These are phyloP conservation scores for Rubroboletus pulcherrimus DNA, from an alignment of 768 basidiomycete species.

Conservation along the genomic window DNA sequence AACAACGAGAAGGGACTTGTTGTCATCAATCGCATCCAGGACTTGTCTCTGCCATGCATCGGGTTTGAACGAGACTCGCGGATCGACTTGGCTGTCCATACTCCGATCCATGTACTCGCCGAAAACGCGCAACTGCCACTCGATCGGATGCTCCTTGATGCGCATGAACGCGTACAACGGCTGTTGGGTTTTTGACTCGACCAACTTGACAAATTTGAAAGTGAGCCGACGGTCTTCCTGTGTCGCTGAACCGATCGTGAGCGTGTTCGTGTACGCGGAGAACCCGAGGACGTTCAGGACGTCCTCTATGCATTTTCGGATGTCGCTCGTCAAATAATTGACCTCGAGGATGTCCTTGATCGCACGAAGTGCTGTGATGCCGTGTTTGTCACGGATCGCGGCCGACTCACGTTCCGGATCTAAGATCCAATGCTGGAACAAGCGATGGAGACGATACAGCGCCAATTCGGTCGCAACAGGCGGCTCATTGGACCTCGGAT, in stretches of 20 bases:
- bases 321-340: conserved; percentile 28
- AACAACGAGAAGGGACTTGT: conserved; percentile 61
- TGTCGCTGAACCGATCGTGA: conserved; percentile 12
- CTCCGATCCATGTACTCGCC: conserved; percentile 71
- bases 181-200: conserved; percentile 41
- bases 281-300: conserved; percentile 50
- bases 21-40: conserved; percentile 56
- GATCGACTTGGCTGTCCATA: conserved; percentile 59
- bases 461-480: conserved; percentile 48
- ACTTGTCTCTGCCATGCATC: conserved; percentile 72
- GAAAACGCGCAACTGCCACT: conserved; percentile 67
- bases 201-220: conserved; percentile 57
- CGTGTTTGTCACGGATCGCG: conserved; percentile 42
- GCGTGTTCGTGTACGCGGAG: conserved; percentile 30
- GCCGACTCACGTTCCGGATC: conserved; percentile 37
- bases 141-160: conserved; percentile 51
- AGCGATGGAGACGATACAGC: conserved; percentile 51
- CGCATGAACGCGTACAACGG: conserved; percentile 49
- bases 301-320: conserved; percentile 35
- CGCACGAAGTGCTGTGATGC: conserved; percentile 44
- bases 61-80: conserved; percentile 58
- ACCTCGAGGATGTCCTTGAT: conserved; percentile 43
- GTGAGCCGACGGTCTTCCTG: conserved; percentile 31
- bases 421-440: conserved; percentile 50
- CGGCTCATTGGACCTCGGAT: conserved; percentile 40